Base-by-base conservation (phyloP, 2,329 filamentous ascomycete genomes). In the Trichoderma arundinaceum region DNA sequence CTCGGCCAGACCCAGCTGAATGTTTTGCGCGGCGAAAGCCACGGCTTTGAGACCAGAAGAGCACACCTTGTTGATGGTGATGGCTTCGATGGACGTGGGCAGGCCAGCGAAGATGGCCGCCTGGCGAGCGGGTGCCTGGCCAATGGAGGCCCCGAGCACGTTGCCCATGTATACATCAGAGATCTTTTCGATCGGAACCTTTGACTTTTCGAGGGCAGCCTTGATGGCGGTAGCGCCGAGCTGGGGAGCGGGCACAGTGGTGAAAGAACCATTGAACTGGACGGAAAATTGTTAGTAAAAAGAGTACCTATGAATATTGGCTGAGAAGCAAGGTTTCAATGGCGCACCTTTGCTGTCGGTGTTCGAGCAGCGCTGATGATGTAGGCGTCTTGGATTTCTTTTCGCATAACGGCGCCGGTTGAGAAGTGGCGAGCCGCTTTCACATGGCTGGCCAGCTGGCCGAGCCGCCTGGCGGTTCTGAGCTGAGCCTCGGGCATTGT, bases 161-260 rank as follows among this genome's bases (percentile, higher is more conserved):
- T 97, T 96, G 75, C 95, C 95, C 92, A 98, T 96, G 82, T 98
- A 98, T 15, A 98, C 92, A 79, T 96, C 91, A 69, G 90, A 91
- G 74, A 98, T 92, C 75, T 90, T 91, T 39, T 90, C 88, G 60
- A 88, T 78, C 1, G 95, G 94, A 7, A 98, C 86, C 69, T 88
- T 89, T 60, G 94, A 96, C 79, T 95, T 96, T 71, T 90, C 86
- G 62, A 99, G 79, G 33, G 95, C 95, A 53, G 92, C 90, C 78
- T 94, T 95, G 82, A 99, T 98, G 66, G 94, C 95, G 15, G 89
- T 88, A 35, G 94, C 92, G 71, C 92, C 95, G 53, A 99, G 90
- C 74, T 91, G 86, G n/a, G 95, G 91, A 9, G 94, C 94, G 3
- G 93, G 84, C 38, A 98, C 88, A 53, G 86, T 90, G 51, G 90